Base-by-base conservation (phyloP, 768 basidiomycete species). In the Epithele typhae region DNA sequence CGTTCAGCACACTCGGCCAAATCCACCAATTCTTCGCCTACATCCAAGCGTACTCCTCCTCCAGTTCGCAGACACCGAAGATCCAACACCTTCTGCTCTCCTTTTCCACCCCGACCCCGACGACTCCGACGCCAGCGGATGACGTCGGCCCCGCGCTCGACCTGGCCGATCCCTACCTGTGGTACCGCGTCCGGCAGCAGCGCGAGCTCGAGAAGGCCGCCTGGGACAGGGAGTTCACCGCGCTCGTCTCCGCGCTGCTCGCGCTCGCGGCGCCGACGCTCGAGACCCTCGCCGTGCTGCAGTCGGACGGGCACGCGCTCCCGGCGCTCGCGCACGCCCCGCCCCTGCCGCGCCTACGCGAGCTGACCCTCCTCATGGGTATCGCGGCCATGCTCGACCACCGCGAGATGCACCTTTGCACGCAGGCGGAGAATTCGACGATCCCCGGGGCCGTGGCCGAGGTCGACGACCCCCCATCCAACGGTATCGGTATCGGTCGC, bases 331-430 rank as follows among this genome's bases (percentile, higher is more conserved):
- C 17, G 24, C n/a, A 17, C 43, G 6, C 15, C 18, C 8, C 7
- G 27, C 27, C 27, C 7, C 38, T 52, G 8, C 51, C 51, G 7
- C 42, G 46, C 3, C 38, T 52, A 5, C 51, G 51, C 38, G 51
- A 52, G 38, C 51, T 52, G 18, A 52, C 51, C 12, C 38, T 52
- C 19, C 42, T 52, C 38, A 37, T 37, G 46, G 51, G 51, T 27
- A 37, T 48, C 33, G 34, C 51, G 43, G 46, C 34, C 25, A 47
- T 47, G 21, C 33, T 52, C 18, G 41, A 37, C 25, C 27, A 30
- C 27, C 27, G 27, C 8, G 27, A 30, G 27, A 30, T 30, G 27
- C 27, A 14, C 7, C 27, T 7, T 30, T 7, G 8, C 8, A 2
- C 30, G 23, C 6, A 27, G 5, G 22, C 15, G 2, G 17, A 41